Evolutionary conservation across 208 protist species (phyloP).

Genomic region (Acanthamoeba healyi): DNA sequence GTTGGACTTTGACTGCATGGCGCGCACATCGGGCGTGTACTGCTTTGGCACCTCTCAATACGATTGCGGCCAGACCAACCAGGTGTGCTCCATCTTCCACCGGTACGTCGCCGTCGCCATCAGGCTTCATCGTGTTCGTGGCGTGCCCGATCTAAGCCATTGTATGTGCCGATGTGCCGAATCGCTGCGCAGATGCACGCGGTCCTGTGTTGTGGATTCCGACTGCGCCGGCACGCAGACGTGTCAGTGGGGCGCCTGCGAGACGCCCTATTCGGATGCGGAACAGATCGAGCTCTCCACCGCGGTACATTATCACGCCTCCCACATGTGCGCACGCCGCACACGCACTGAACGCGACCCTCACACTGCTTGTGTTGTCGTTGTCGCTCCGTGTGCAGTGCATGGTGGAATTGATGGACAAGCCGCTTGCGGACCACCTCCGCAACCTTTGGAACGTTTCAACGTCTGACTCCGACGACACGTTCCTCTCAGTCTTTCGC

Average conservation of each 20-base stretch:
- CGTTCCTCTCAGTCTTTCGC: not conserved
- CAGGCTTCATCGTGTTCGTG: too few species aligned
- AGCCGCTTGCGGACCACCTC: not conserved
- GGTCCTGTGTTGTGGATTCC: not conserved
- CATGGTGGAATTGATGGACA: not conserved
- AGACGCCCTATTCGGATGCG: not conserved
- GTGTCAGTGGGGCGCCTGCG: slow-evolving; percentile 14
- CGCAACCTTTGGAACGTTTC: not conserved
- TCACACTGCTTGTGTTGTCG: not conserved
- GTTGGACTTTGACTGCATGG: not conserved
- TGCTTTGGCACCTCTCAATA: not conserved
- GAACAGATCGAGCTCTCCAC: not conserved
- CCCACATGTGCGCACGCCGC: not conserved
- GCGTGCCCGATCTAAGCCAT: too few species aligned
- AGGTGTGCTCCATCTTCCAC: slow-evolving; percentile 16
- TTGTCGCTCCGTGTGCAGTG: not conserved
- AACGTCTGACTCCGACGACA: not conserved
- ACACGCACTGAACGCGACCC: not conserved
- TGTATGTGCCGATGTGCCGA: not conserved
- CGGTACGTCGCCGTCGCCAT: not conserved
- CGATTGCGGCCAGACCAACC: not conserved
- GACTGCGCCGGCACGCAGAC: not conserved
- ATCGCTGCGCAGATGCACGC: not conserved
- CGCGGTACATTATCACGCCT: too few species aligned
- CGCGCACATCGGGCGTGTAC: not conserved